Conservation (phyloP, 768 basidiomycete species). For the Rhizopogon salebrosus region DNA sequence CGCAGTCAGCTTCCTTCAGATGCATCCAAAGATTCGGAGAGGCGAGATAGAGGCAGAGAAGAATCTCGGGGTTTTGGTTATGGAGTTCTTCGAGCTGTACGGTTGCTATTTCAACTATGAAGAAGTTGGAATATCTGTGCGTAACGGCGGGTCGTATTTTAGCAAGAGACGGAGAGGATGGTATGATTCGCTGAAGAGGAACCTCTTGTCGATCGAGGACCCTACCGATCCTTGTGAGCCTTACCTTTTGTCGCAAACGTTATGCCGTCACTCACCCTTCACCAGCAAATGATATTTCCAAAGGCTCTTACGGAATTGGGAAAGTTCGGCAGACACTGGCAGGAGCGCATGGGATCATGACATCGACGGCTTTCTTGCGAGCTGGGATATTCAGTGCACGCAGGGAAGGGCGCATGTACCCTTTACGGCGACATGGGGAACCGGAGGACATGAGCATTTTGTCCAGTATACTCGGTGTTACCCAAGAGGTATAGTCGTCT, state of each 20-base stretch:
- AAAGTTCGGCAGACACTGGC: constrained; percentile 81
- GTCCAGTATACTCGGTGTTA: constrained; percentile 74
- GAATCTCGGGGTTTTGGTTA: constrained; percentile 89
- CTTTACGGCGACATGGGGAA: constrained; percentile 38
- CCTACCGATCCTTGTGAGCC: constrained; percentile 81
- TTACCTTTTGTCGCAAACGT: not conserved
- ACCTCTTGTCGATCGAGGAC: constrained; percentile 84
- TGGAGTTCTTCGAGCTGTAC: constrained; percentile 98
- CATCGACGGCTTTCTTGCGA: constrained; percentile 63
- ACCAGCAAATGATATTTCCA: constrained; percentile 88
- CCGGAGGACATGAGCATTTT: constrained; percentile 74
- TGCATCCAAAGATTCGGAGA: constrained; percentile 90
- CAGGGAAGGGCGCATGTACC: constrained; percentile 42
- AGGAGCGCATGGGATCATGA: constrained; percentile 75
- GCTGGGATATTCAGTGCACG: constrained; percentile 59
- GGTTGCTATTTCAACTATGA: constrained; percentile 89
- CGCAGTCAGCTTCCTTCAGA: constrained; percentile 91
- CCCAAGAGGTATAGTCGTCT: constrained; percentile 57
- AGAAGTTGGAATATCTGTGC: constrained; percentile 82
- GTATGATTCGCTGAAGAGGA: constrained; percentile 52
- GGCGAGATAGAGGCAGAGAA: constrained; percentile 82
- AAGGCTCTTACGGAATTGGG: constrained; percentile 77
- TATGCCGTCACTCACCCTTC: not conserved
- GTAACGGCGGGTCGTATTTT: constrained; percentile 87
- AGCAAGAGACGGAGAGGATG: constrained; percentile 80